Evolutionary conservation across 768 basidiomycete species (phyloP).

Genomic region (Xerocomellus chrysenteron): DNA sequence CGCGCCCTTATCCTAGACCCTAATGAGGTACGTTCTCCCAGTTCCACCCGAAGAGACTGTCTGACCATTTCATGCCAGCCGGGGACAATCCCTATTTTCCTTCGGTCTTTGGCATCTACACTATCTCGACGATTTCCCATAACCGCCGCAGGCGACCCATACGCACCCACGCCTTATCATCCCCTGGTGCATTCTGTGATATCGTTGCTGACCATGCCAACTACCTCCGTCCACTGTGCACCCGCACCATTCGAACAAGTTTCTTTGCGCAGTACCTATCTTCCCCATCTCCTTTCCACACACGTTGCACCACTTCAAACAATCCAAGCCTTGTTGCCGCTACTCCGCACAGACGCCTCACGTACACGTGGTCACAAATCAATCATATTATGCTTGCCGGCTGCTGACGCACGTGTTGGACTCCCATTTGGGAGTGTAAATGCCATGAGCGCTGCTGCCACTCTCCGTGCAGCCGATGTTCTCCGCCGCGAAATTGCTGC

Average conservation of each 20-base stretch:
- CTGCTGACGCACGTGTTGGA: slow-evolving; percentile 68
- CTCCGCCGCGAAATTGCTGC: slow-evolving; percentile 71
- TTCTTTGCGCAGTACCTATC: slow-evolving; percentile 58
- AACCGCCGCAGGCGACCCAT: slow-evolving; percentile 77
- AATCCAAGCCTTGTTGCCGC: slow-evolving; percentile 73
- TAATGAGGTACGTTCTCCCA: slow-evolving; percentile 51
- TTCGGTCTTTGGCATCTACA: slow-evolving; percentile 77
- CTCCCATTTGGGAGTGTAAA: slow-evolving; percentile 64
- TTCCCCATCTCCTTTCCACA: slow-evolving; percentile 69
- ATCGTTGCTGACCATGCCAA: slow-evolving; percentile 65
- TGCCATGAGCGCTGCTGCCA: slow-evolving; percentile 76
- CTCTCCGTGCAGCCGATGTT: slow-evolving; percentile 68
- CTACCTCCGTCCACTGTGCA: slow-evolving; percentile 33
- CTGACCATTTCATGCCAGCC: slow-evolving; percentile 46
- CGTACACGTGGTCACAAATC: slow-evolving; percentile 41
- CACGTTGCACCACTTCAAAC: slow-evolving; percentile 77
- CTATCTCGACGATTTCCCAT: slow-evolving; percentile 83
- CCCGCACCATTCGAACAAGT: slow-evolving; percentile 72
- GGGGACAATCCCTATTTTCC: slow-evolving; percentile 67
- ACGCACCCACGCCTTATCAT: slow-evolving; percentile 59
- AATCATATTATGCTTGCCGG: slow-evolving; percentile 74
- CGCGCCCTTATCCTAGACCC: slow-evolving; percentile 82
- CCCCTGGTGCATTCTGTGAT: slow-evolving; percentile 78
- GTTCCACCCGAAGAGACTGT: not conserved
- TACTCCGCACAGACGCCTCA: slow-evolving; percentile 69